These are phyloP conservation scores for Capsicum pubescens DNA, from an alignment of 257 asterid genomes.

Conservation along the genomic window DNA sequence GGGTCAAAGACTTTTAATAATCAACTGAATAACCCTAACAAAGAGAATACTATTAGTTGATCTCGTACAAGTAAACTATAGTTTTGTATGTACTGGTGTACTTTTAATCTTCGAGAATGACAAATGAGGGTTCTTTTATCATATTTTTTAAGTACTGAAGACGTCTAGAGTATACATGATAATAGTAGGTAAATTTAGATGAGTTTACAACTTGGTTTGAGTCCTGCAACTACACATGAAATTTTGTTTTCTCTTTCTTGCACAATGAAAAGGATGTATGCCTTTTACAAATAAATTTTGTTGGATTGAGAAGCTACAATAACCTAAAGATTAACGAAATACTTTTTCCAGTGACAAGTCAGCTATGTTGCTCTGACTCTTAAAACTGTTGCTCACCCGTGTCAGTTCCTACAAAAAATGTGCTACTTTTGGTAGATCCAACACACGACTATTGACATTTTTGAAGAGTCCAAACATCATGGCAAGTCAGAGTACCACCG, in stretches of 20 bases:
- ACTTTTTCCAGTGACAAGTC: background rate
- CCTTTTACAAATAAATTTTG: too few species aligned
- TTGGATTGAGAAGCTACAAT: background rate
- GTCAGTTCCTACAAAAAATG: background rate
- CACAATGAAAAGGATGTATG: too few species aligned
- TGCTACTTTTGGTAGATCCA: background rate
- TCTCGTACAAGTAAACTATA: background rate
- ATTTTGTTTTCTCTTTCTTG: background rate
- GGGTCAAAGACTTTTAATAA: background rate
- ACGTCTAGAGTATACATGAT: background rate
- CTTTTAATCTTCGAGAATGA: too few species aligned
- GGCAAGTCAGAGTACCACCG: background rate
- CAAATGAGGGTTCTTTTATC: background rate
- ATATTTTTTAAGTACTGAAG: background rate
- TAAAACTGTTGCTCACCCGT: background rate
- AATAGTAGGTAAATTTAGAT: background rate
- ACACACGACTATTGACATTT: background rate
- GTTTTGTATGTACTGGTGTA: too few species aligned
- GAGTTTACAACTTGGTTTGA: too few species aligned
- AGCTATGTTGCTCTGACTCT: background rate
- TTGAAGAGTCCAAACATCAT: background rate
- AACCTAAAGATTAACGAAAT: background rate
- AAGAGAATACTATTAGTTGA: background rate
- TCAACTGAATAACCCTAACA: too few species aligned
- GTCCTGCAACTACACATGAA: background rate